Conservation (phyloP, 208 protist species). For the Leishmania turanica region DNA sequence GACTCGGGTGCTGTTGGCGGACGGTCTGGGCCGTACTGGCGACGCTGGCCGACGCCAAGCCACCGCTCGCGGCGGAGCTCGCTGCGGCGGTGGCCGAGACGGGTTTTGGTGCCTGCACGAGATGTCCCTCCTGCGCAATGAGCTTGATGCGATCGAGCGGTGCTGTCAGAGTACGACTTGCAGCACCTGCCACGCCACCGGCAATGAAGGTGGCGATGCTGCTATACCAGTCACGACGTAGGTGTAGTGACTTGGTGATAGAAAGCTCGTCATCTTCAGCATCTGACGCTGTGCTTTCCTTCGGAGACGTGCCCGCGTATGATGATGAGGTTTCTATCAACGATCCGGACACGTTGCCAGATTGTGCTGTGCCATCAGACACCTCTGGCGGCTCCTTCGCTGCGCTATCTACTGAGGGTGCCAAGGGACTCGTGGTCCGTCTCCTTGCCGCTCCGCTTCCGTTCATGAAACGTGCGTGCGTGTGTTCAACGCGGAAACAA, state of each 20-base stretch:
- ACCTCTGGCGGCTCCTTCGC: background rate
- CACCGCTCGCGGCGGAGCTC: background rate
- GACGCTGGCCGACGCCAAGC: background rate
- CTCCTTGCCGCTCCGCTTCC: background rate
- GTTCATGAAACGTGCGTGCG: background rate
- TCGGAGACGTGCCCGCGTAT: background rate
- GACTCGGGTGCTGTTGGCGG: conserved; percentile 41
- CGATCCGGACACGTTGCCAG: background rate
- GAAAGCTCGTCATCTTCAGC: conserved; percentile 20
- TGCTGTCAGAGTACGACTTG: conserved; percentile 86
- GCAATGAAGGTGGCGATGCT: conserved; percentile 81
- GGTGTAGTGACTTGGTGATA: conserved; percentile 32
- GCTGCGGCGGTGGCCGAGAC: background rate
- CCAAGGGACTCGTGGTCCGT: background rate
- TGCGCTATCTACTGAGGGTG: background rate
- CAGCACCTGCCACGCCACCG: conserved; percentile 81
- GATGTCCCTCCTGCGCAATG: conserved; percentile 91
- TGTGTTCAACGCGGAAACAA: background rate
- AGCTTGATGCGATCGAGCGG: conserved; percentile 93
- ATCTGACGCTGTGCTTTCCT: background rate
- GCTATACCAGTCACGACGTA: conserved; percentile 81
- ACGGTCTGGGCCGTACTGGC: background rate
- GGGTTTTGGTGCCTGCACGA: conserved; percentile 33
- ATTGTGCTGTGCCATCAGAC: background rate
- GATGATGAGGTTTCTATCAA: too few species aligned